Conservation (phyloP, 2,329 filamentous ascomycete genomes). For the Aspergillus piperis region DNA sequence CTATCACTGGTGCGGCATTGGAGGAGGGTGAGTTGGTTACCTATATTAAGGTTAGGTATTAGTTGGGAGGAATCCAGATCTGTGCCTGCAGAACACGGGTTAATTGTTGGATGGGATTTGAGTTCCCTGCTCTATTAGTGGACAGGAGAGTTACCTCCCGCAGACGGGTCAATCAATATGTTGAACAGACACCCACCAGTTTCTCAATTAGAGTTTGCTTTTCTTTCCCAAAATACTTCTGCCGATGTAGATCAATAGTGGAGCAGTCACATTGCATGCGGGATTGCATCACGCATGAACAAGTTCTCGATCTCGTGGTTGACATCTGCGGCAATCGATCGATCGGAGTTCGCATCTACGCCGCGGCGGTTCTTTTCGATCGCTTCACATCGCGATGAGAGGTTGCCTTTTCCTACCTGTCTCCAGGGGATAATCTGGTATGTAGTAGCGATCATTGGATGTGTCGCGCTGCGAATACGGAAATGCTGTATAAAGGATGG, state of each 20-base stretch:
- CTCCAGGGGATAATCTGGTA: too few species aligned
- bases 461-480: background rate
- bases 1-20: background rate
- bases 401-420: slow-evolving; percentile 10
- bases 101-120: background rate
- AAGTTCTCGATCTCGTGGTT: slow-evolving; percentile 12
- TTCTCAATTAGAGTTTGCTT: background rate
- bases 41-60: background rate
- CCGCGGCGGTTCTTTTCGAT: slow-evolving; percentile 3
- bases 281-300: slow-evolving; percentile 12
- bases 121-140: background rate
- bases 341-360: slow-evolving; percentile 5
- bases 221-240: too few species aligned
- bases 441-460: slow-evolving; percentile 7
- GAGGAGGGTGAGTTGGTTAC: slow-evolving; percentile 1
- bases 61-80: too few species aligned
- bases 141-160: background rate
- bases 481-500: background rate
- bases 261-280: background rate
- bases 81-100: too few species aligned
- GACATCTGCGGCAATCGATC: slow-evolving; percentile 12
- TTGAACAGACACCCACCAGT: background rate
- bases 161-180: background rate
- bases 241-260: background rate
- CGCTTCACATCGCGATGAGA: background rate